phyloP scores from a whole-genome alignment of 352 stramenopile species.

The Globisporangium cederbergense region DNA sequence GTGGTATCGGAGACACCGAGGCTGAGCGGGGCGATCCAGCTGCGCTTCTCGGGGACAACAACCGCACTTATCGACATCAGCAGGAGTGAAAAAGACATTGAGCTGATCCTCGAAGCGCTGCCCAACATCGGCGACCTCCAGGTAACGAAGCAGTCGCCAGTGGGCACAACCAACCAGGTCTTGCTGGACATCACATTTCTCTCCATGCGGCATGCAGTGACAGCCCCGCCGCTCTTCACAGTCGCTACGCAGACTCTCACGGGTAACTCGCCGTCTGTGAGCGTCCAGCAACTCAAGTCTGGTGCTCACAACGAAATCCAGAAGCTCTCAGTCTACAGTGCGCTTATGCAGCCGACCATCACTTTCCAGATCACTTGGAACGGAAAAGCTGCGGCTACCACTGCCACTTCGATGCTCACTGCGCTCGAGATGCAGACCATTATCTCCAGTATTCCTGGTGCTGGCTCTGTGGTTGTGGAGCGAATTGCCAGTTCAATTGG shows the following conservation, averaged over 20 bases:
- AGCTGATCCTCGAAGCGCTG: slow-evolving; percentile 5
- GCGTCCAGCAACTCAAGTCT: slow-evolving; percentile 15
- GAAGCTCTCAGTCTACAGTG: slow-evolving; percentile 34
- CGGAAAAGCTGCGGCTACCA: slow-evolving; percentile 15
- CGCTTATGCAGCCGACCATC: slow-evolving; percentile 14
- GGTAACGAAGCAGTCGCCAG: slow-evolving; percentile 4
- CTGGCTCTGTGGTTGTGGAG: slow-evolving; percentile 34
- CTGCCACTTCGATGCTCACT: slow-evolving; percentile 26
- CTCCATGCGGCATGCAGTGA: slow-evolving; percentile 23
- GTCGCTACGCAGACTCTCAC: slow-evolving; percentile 17
- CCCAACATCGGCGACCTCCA: slow-evolving; percentile 2
- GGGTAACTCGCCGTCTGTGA: slow-evolving; percentile 16
- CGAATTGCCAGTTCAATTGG: slow-evolving; percentile 27
- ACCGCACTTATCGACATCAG: slow-evolving; percentile 36
- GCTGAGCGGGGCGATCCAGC: slow-evolving; percentile 38
- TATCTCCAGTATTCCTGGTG: slow-evolving; percentile 28
- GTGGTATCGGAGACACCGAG: slow-evolving; percentile 31
- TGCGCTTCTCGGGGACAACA: slow-evolving; percentile 26
- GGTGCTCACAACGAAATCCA: slow-evolving; percentile 38
- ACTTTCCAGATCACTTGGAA: slow-evolving; percentile 45
- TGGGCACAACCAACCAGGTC: slow-evolving; percentile 22
- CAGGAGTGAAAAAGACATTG: slow-evolving; percentile 1
- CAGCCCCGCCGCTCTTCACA: slow-evolving; percentile 17
- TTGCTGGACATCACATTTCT: slow-evolving; percentile 39
- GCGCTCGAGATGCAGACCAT: slow-evolving; percentile 30